phyloP scores from a whole-genome alignment of 345 rosid species.

The Cardamine occulta region DNA sequence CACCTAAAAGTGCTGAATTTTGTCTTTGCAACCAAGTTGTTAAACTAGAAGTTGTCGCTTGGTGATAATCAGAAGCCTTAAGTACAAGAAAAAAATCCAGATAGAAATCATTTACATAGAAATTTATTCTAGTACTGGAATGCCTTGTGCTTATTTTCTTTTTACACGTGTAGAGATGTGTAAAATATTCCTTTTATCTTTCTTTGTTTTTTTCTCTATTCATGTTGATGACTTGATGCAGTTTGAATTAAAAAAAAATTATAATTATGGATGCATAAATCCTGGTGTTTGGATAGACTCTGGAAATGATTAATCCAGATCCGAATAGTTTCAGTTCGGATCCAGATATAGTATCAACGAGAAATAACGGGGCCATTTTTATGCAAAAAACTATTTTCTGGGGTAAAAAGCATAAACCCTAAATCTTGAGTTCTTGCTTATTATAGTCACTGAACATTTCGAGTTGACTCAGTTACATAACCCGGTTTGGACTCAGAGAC shows the following conservation, averaged over 20 bases:
- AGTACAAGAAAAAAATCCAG: not conserved
- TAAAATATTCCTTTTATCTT: not conserved
- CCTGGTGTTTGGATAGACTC: too few relatives aligned
- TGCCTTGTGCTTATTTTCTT: not conserved
- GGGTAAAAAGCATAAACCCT: slow-evolving; percentile 16
- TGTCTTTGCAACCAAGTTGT: not conserved
- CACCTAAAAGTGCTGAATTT: not conserved
- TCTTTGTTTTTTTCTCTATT: too few relatives aligned
- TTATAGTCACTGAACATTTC: slow-evolving; percentile 17
- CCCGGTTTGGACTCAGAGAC: not conserved
- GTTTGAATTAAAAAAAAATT: too few relatives aligned
- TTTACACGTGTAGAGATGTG: not conserved
- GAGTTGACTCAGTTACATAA: slow-evolving; percentile 19
- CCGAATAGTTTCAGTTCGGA: not conserved
- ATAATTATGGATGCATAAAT: too few relatives aligned
- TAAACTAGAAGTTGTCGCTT: slow-evolving; percentile 12
- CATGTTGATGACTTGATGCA: not conserved
- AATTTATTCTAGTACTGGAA: not conserved
- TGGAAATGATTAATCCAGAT: not conserved
- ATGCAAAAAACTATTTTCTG: not conserved
- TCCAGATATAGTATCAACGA: not conserved
- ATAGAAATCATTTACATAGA: not conserved
- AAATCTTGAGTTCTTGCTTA: slow-evolving; percentile 7
- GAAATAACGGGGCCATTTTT: slow-evolving; percentile 7
- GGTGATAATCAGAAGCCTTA: slow-evolving; percentile 20